Conservation (phyloP, 2,329 filamentous ascomycete genomes). For the Aspergillus sp. region DNA sequence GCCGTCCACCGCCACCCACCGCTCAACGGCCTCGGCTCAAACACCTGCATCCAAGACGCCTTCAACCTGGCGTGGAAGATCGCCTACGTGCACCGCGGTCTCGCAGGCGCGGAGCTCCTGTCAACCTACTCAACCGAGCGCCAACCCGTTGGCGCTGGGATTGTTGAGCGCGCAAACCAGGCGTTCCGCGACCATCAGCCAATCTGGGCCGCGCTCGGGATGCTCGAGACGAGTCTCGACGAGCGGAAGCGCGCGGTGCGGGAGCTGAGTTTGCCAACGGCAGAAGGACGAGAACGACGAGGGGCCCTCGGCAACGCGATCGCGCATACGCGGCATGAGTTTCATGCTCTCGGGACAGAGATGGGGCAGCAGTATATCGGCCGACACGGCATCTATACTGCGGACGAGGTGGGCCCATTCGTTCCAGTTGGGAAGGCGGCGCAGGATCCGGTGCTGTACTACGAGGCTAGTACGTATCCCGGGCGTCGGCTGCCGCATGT, state of each 20-base stretch:
- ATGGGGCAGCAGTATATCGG: slow-evolving; percentile 56
- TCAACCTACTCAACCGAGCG: slow-evolving; percentile 44
- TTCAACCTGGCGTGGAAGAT: slow-evolving; percentile 56
- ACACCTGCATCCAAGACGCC: slow-evolving; percentile 56
- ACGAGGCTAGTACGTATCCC: slow-evolving; percentile 52
- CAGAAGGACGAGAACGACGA: slow-evolving; percentile 36
- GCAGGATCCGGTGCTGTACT: slow-evolving; percentile 39
- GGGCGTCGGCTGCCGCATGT: slow-evolving; percentile 58
- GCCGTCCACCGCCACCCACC: slow-evolving; percentile 57
- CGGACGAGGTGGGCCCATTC: slow-evolving; percentile 35
- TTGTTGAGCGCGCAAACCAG: slow-evolving; percentile 55
- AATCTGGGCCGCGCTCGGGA: slow-evolving; percentile 45
- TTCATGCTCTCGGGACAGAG: slow-evolving; percentile 54
- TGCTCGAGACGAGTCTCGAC: slow-evolving; percentile 34
- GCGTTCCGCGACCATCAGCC: slow-evolving; percentile 49
- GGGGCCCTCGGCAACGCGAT: slow-evolving; percentile 39
- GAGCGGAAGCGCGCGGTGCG: slow-evolving; percentile 36
- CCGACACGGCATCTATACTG: slow-evolving; percentile 40
- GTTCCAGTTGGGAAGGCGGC: slow-evolving; percentile 15
- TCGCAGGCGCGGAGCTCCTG: slow-evolving; percentile 30
- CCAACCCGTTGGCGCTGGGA: slow-evolving; percentile 45
- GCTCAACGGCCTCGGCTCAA: slow-evolving; percentile 53
- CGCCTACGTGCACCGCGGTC: slow-evolving; percentile 36
- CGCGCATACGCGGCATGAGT: slow-evolving; percentile 43
- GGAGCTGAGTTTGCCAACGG: slow-evolving; percentile 37